Conservation (phyloP, 768 basidiomycete species). For the Plicaturopsis crispa region DNA sequence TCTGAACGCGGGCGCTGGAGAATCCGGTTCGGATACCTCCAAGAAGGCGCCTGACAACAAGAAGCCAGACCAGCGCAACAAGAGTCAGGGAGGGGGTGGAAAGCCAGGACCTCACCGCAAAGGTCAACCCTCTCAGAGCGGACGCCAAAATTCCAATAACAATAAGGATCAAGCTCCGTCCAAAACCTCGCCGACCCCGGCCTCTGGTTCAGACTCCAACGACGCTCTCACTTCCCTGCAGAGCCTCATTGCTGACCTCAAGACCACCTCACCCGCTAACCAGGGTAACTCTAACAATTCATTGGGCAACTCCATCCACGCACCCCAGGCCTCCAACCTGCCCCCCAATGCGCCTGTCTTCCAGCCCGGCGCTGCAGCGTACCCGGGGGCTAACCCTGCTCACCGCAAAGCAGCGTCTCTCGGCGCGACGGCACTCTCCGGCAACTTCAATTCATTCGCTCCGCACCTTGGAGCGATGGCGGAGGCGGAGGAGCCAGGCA, state of each 20-base stretch:
- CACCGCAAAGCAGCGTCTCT: constrained; percentile 81
- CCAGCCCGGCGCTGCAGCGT: constrained; percentile 58
- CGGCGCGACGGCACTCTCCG: constrained; percentile 48
- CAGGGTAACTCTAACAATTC: constrained; percentile 33
- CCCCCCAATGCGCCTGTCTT: constrained; percentile 66
- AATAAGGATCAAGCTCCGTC: constrained; percentile 39
- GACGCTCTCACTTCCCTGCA: constrained; percentile 85
- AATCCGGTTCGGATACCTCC: constrained; percentile 65
- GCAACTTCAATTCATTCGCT: constrained; percentile 63
- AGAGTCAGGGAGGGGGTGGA: constrained; percentile 39
- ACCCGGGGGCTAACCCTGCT: constrained; percentile 34
- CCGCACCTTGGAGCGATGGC: constrained; percentile 80
- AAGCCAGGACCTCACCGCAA: constrained; percentile 48
- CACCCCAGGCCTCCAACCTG: constrained; percentile 36
- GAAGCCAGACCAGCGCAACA: constrained; percentile 50
- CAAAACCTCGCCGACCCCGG: constrained; percentile 38
- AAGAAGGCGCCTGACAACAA: constrained; percentile 52
- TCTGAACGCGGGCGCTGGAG: constrained; percentile 30
- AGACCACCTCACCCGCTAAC: constrained; percentile 69
- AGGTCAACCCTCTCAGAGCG: constrained; percentile 49
- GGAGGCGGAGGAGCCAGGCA: constrained; percentile 59
- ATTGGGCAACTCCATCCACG: constrained; percentile 35
- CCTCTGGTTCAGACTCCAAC: constrained; percentile 54
- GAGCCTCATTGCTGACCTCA: constrained; percentile 89
- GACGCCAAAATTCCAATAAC: constrained; percentile 31